phyloP scores from a whole-genome alignment of 345 rosid genomes.

The Salix suchowensis region DNA sequence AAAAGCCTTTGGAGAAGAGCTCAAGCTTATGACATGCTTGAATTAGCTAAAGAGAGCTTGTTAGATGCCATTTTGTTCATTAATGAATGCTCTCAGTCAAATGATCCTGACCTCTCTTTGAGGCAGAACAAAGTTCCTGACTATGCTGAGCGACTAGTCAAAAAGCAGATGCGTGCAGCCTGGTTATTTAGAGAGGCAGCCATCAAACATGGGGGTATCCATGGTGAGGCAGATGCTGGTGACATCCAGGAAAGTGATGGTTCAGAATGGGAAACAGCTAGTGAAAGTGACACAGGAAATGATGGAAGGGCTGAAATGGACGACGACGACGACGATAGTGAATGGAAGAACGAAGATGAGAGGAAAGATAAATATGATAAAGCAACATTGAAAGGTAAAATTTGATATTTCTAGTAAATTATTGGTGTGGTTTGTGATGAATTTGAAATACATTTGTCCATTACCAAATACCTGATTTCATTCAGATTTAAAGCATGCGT shows the following conservation, averaged over 20 bases:
- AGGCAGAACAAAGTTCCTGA: conserved; percentile 98
- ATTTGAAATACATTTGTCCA: background rate
- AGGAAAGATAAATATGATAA: conserved; percentile 31
- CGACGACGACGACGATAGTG: conserved; percentile 62
- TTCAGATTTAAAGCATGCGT: conserved; percentile 59
- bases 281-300: conserved; percentile 90
- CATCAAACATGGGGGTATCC: conserved; percentile 82
- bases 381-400: conserved; percentile 26
- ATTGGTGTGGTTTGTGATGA: background rate
- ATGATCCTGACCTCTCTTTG: conserved; percentile 84
- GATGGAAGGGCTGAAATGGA: conserved; percentile 76
- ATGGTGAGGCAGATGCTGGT: conserved; percentile 59
- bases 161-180: conserved; percentile 98
- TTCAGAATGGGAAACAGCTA: conserved; percentile 98
- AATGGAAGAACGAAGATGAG: conserved; percentile 56
- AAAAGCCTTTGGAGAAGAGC: conserved; percentile 99
- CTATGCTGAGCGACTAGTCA: conserved; percentile 91
- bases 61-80: conserved; percentile 95
- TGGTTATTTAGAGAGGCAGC: conserved; percentile 98
- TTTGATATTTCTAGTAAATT: background rate
- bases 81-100: conserved; percentile 94
- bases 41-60: conserved; percentile 89
- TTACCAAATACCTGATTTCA: conserved; percentile 16
- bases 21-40: conserved; percentile 94
- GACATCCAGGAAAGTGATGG: conserved; percentile 69